These are phyloP conservation scores for Aspergillus hancockii DNA, from an alignment of 495 filamentous ascomycete species.

Conservation along the genomic window DNA sequence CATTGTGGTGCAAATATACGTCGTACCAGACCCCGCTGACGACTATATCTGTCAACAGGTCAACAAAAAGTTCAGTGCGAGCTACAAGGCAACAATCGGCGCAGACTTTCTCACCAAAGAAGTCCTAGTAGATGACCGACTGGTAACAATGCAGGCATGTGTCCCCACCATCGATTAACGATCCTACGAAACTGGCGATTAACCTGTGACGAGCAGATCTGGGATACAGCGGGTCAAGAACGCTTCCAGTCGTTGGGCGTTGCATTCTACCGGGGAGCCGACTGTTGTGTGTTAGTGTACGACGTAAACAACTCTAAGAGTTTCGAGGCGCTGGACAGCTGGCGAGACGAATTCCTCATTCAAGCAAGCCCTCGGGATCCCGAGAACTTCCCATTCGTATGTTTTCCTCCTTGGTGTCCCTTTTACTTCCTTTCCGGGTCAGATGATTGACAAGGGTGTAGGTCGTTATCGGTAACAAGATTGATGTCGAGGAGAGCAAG, in stretches of 20 bases:
- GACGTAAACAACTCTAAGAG: slow-evolving; percentile 99
- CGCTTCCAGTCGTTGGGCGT: slow-evolving; percentile 97
- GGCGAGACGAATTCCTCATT: slow-evolving; percentile 98
- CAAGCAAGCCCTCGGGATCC: slow-evolving; percentile 96
- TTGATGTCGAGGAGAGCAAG: slow-evolving; percentile 98
- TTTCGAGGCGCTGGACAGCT: slow-evolving; percentile 97
- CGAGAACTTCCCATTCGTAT: slow-evolving; percentile 96
- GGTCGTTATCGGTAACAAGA: slow-evolving; percentile 98
- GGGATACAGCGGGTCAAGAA: slow-evolving; percentile 98
- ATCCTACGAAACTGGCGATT: slow-evolving; percentile 10
- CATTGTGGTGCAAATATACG: not conserved
- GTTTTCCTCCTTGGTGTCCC: slow-evolving; percentile 27
- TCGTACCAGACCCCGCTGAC: slow-evolving; percentile 19
- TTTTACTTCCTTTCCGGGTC: not conserved
- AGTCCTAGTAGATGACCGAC: slow-evolving; percentile 92
- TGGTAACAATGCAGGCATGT: slow-evolving; percentile 96
- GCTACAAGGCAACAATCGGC: slow-evolving; percentile 99
- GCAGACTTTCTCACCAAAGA: slow-evolving; percentile 99
- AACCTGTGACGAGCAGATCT: slow-evolving; percentile 63
- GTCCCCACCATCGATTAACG: slow-evolving; percentile 5
- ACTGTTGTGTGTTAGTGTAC: slow-evolving; percentile 98
- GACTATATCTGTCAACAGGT: slow-evolving; percentile 57
- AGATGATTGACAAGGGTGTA: slow-evolving; percentile 26
- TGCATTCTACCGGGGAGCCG: slow-evolving; percentile 96
- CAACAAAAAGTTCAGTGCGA: slow-evolving; percentile 99